phyloP scores from a whole-genome alignment of 257 asterid genomes.

The Jaltomata sinuosa region DNA sequence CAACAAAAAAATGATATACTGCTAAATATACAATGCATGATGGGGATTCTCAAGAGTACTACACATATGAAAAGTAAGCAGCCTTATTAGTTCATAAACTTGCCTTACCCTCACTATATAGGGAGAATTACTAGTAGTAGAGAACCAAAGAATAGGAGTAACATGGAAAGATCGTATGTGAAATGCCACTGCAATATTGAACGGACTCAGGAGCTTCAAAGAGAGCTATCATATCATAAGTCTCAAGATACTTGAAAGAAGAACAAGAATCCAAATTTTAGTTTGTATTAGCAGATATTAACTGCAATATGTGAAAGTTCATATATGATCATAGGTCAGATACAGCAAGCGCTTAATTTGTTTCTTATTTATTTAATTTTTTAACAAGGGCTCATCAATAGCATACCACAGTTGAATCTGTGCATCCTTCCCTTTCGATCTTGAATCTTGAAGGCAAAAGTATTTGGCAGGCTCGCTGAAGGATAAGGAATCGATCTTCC shows the following conservation, averaged over 20 bases:
- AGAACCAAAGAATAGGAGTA: background rate
- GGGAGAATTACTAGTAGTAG: background rate
- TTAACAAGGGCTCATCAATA: background rate
- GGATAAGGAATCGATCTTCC: conserved; percentile 45
- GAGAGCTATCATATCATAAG: background rate
- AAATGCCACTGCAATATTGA: background rate
- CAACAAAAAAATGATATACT: background rate
- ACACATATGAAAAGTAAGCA: background rate
- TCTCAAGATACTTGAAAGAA: background rate
- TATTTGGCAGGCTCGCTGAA: conserved; percentile 36
- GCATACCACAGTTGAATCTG: conserved; percentile 77
- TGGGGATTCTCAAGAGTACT: background rate
- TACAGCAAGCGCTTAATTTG: background rate
- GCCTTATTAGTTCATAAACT: background rate
- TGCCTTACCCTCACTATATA: background rate
- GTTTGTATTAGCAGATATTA: background rate
- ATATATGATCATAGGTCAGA: background rate
- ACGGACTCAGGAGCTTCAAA: background rate
- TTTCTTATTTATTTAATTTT: background rate
- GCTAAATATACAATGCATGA: background rate
- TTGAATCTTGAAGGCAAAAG: conserved; percentile 82
- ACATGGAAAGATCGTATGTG: background rate
- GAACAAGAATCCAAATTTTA: background rate
- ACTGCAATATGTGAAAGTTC: background rate
- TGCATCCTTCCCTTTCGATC: conserved; percentile 88